Base-by-base conservation (phyloP, 163 green algal species). In the Chlorella variabilis region DNA sequence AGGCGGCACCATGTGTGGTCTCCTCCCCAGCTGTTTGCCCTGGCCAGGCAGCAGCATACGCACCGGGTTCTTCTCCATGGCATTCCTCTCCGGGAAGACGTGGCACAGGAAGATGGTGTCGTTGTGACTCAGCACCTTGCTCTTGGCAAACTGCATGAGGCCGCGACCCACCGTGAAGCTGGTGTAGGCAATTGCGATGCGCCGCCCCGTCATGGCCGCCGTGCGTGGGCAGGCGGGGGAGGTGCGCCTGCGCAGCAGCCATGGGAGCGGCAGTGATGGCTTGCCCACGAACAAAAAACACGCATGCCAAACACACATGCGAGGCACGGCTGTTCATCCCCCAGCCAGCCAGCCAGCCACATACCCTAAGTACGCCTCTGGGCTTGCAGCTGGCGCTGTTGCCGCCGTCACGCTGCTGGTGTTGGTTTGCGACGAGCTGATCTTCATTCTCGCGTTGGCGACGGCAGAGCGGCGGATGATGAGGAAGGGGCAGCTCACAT, bases 181-280 rank as follows among this genome's bases (percentile, higher is more conserved):
- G 75, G 70, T 67, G 75, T 89, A 89, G 29, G 84, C 75, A 54
- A 89, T 84, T 15, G 79, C 80, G n/a, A 89, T 75, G 81, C 81
- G 81, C 25, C 81, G 73, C n/a, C 58, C 58, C 45, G 34, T 33
- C 36, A 54, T 29, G 38, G 23, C 23, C 11, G 65, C 31, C 0
- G 59, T 41, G 36, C 34, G 54, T 9, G 45, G 71, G 20, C 18
- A 61, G 2, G 17, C 25, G 68, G 13, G 27, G 8, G 45, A 39
- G 1, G 31, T 8, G 36, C 1, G 56, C 23, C 51, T 27, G 23
- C 25, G 36, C 2, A 18, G 48, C 45, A 49, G n/a, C n/a, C 45
- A 15, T 54, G 11, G 48, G 20, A 33, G 29, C 4, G 38, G 31
- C 8, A 7, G 61, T n/a, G n/a, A n/a, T n/a, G n/a, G n/a, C n/a